Conservation (phyloP, 139 green algal species). For the Tetraselmis chui region DNA sequence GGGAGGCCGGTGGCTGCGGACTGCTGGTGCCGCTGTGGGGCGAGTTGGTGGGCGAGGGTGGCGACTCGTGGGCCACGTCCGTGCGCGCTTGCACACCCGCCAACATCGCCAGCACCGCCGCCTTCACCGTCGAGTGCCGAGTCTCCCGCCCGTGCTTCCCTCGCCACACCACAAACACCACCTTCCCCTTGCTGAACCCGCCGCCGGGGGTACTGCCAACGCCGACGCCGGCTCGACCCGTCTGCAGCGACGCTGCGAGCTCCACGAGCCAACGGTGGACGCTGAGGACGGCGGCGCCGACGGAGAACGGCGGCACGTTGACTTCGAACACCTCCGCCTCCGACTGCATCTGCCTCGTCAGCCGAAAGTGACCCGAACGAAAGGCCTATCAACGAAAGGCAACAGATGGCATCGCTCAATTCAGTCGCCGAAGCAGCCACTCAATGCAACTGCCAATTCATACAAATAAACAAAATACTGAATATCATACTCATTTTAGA, state of each 20-base stretch:
- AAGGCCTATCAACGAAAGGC: not conserved
- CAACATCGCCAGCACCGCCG: slow-evolving; percentile 26
- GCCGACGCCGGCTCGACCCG: not conserved
- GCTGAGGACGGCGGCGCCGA: slow-evolving; percentile 41
- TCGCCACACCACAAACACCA: slow-evolving; percentile 17
- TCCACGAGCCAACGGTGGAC: slow-evolving; percentile 39
- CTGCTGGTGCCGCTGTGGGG: not conserved
- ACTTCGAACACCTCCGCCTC: slow-evolving; percentile 31
- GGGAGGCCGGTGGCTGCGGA: not conserved
- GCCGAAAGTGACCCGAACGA: slow-evolving; percentile 1
- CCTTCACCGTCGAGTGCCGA: slow-evolving; percentile 22
- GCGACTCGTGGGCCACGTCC: too few species aligned
- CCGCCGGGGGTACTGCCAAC: too few species aligned
- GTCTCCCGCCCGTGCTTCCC: slow-evolving; percentile 18
- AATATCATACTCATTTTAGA: too few species aligned
- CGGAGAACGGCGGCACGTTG: slow-evolving; percentile 36
- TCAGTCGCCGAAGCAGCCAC: not conserved
- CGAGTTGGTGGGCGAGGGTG: too few species aligned
- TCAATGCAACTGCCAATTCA: too few species aligned
- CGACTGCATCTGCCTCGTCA: slow-evolving; percentile 10
- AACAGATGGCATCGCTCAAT: too few species aligned
- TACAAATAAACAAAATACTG: too few species aligned
- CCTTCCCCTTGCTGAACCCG: not conserved
- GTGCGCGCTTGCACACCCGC: slow-evolving; percentile 14
- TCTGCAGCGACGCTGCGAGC: slow-evolving; percentile 1